Conservation (phyloP, 2,329 filamentous ascomycete species). For the Thelonectria discophora region DNA sequence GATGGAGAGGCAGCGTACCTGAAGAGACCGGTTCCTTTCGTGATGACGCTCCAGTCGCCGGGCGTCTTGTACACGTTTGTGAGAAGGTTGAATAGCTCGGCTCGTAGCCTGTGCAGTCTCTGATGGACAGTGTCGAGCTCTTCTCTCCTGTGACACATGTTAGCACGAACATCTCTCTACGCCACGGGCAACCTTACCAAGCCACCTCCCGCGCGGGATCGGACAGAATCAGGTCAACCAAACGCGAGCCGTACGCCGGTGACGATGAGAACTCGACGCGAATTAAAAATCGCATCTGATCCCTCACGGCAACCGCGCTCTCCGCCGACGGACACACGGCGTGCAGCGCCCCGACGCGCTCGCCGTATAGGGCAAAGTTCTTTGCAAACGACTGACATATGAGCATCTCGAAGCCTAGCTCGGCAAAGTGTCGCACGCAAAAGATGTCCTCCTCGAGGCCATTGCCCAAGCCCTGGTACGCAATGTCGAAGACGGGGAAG, state of each 20-base stretch:
- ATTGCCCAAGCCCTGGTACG: slow-evolving; percentile 49
- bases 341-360: slow-evolving; percentile 44
- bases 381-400: slow-evolving; percentile 52
- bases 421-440: slow-evolving; percentile 39
- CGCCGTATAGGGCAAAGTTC: slow-evolving; percentile 50
- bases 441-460: slow-evolving; percentile 47
- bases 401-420: slow-evolving; percentile 43
- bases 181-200: slow-evolving; percentile 13
- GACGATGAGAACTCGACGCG: slow-evolving; percentile 30
- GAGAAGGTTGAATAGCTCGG: slow-evolving; percentile 13
- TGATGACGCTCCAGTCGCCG: slow-evolving; percentile 26
- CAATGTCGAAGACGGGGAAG: slow-evolving; percentile 49
- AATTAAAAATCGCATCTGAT: slow-evolving; percentile 28
- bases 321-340: slow-evolving; percentile 19
- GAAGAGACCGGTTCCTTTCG: slow-evolving; percentile 26
- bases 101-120: slow-evolving; percentile 7
- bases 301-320: slow-evolving; percentile 14
- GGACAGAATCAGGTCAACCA: slow-evolving; percentile 27
- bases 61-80: slow-evolving; percentile 21
- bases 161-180: neutral
- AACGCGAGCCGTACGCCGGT: slow-evolving; percentile 27
- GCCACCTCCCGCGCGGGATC: slow-evolving; percentile 9
- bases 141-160: slow-evolving; percentile 1
- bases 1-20: neutral
- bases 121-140: slow-evolving; percentile 20